These are phyloP conservation scores for Adansonia gregorii DNA, from an alignment of 441 rosid genomes.

Conservation along the genomic window DNA sequence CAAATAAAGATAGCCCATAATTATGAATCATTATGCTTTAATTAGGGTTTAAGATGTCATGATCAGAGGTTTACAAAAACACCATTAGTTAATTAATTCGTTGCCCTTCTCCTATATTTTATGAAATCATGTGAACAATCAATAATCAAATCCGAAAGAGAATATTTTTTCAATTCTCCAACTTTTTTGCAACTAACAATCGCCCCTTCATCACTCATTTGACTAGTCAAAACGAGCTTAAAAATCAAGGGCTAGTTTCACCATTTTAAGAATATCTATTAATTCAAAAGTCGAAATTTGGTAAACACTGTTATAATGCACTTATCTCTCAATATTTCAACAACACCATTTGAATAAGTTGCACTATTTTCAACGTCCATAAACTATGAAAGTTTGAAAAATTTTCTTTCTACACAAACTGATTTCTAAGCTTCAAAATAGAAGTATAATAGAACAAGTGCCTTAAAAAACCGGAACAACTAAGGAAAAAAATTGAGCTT, in stretches of 20 bases:
- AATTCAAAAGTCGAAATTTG: not conserved
- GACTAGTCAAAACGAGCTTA: not conserved
- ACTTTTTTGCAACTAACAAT: slow-evolving; percentile 42
- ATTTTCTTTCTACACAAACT: too few relatives aligned
- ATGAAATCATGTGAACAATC: slow-evolving; percentile 30
- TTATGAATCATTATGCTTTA: not conserved
- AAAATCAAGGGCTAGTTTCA: not conserved
- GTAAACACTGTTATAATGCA: too few relatives aligned
- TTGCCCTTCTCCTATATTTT: not conserved
- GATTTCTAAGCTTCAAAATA: too few relatives aligned
- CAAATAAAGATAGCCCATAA: not conserved
- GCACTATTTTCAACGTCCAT: too few relatives aligned
- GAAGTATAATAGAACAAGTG: too few relatives aligned
- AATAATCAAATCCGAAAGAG: slow-evolving; percentile 35
- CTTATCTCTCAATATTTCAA: too few relatives aligned
- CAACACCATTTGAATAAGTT: too few relatives aligned
- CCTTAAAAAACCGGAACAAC: too few relatives aligned
- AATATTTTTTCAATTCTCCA: slow-evolving; percentile 42
- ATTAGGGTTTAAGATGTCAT: slow-evolving; percentile 4
- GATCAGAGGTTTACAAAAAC: not conserved
- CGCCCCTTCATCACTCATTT: not conserved
- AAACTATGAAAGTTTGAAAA: too few relatives aligned
- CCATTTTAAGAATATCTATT: not conserved
- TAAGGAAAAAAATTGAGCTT: too few relatives aligned
- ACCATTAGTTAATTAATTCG: not conserved